These are phyloP conservation scores for Dactylellina parvicollis DNA, from an alignment of 2,329 filamentous ascomycete species.

Conservation along the genomic window DNA sequence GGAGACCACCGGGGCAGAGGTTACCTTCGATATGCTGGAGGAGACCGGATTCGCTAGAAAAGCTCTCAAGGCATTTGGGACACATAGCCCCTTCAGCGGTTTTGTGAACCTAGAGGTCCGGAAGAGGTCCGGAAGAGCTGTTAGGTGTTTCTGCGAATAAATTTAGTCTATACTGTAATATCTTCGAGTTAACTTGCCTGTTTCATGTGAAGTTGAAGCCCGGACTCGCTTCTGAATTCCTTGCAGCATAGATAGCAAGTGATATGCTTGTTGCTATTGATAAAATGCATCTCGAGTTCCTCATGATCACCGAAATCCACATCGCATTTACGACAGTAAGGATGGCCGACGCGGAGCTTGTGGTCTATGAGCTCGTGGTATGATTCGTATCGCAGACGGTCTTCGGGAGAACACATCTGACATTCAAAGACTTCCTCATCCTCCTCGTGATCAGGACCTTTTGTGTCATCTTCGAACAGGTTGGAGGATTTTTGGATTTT, in stretches of 20 bases:
- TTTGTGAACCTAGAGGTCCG: slow-evolving; percentile 54
- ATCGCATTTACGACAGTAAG: slow-evolving; percentile 55
- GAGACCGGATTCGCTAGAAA: slow-evolving; percentile 54
- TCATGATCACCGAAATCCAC: slow-evolving; percentile 50
- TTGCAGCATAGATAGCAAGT: slow-evolving; percentile 54
- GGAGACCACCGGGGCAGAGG: slow-evolving; percentile 51
- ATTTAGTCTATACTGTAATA: neutral
- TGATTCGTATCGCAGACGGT: slow-evolving; percentile 30
- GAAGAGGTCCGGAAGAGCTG: too few relatives aligned
- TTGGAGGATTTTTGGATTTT: too few relatives aligned
- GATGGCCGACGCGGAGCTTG: slow-evolving; percentile 47
- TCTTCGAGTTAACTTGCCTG: slow-evolving; percentile 46
- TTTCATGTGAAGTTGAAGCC: slow-evolving; percentile 52
- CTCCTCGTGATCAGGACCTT: neutral
- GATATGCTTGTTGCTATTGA: slow-evolving; percentile 56
- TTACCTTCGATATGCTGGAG: slow-evolving; percentile 56
- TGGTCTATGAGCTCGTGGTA: slow-evolving; percentile 49
- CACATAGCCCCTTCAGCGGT: slow-evolving; percentile 38
- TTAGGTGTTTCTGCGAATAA: neutral
- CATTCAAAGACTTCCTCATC: slow-evolving; percentile 3
- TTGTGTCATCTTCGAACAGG: neutral
- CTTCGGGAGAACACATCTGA: slow-evolving; percentile 14
- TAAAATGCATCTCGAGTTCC: slow-evolving; percentile 47
- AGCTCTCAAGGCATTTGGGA: slow-evolving; percentile 51
- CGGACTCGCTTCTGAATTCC: slow-evolving; percentile 55